Conservation (phyloP, 2,329 filamentous ascomycete genomes). For the Colletotrichum endophyticum region DNA sequence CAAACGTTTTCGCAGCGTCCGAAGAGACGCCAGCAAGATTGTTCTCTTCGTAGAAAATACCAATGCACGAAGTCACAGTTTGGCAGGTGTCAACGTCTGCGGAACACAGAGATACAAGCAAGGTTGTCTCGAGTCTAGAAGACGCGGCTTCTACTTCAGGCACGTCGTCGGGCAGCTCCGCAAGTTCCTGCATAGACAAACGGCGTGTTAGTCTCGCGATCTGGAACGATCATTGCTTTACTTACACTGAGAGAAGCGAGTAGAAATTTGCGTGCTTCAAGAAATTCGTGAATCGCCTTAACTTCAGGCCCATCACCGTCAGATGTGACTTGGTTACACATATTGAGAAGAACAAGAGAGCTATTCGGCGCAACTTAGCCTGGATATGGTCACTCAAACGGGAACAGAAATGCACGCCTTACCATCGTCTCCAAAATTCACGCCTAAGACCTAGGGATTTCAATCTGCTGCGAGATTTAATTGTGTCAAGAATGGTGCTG, state of each 20-base stretch:
- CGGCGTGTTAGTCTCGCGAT: neutral
- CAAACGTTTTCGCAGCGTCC: conserved; percentile 53
- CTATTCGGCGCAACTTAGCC: conserved; percentile 36
- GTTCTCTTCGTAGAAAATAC: conserved; percentile 67
- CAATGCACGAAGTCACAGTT: conserved; percentile 66
- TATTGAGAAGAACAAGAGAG: conserved; percentile 45
- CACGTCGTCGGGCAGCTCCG: conserved; percentile 57
- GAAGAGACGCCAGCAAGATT: conserved; percentile 56
- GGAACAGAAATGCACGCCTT: neutral
- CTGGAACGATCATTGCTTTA: neutral
- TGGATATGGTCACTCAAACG: neutral
- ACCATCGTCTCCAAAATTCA: conserved; percentile 61
- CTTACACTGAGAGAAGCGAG: conserved; percentile 55
- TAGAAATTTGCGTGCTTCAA: conserved; percentile 59
- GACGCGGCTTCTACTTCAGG: conserved; percentile 57
- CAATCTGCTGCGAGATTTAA: conserved; percentile 40
- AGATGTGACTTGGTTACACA: conserved; percentile 53
- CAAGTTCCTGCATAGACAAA: conserved; percentile 50
- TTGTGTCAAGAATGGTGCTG: conserved; percentile 36
- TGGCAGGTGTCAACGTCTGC: conserved; percentile 70
- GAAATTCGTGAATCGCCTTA: conserved; percentile 57
- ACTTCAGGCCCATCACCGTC: conserved; percentile 49
- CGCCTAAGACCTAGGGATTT: conserved; percentile 41
- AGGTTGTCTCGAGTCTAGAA: conserved; percentile 64
- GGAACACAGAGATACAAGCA: conserved; percentile 69